Percentiles rank a stretch among this genome's conserved stretches.
Evolutionary conservation across 257 asterid genomes (phyloP).

Genomic region (Gynochthodes officinalis): DNA sequence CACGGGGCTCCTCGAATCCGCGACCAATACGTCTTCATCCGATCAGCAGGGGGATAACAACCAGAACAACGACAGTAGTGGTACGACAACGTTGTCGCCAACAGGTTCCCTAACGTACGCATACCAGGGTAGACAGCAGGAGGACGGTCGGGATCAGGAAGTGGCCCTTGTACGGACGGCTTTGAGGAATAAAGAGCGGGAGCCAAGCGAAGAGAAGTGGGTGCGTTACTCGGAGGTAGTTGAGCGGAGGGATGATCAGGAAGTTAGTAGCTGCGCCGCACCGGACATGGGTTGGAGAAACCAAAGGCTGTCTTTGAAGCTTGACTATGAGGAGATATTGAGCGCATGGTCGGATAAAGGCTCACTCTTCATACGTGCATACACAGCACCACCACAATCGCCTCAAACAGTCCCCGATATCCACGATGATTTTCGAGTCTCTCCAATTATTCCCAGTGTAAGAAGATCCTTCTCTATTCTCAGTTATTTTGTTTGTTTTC

Average conservation of each 20-base stretch:
- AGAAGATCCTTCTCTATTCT: conserved; percentile 19
- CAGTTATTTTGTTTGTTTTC: no score
- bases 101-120: conserved; percentile 47
- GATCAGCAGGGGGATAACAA: conserved; percentile 25
- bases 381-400: conserved; percentile 25
- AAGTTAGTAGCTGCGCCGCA: conserved; percentile 73
- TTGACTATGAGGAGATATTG: conserved; percentile 77
- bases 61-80: conserved; percentile 19
- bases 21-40: conserved; percentile 35
- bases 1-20: conserved; percentile 52
- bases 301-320: conserved; percentile 60
- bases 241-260: conserved; percentile 75
- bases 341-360: conserved; percentile 88
- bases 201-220: conserved; percentile 77
- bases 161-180: conserved; percentile 77
- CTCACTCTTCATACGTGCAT: conserved; percentile 49
- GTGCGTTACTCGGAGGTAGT: conserved; percentile 87
- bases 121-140: conserved; percentile 25
- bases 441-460: conserved; percentile 34
- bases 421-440: conserved; percentile 32
- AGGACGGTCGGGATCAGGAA: conserved; percentile 8
- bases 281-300: conserved; percentile 26
- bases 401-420: conserved; percentile 73
- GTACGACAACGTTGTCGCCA: conserved; percentile 28
- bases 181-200: conserved; percentile 62